phyloP scores from a whole-genome alignment of 2,329 filamentous ascomycete species.

The Cladobotryum protrusum region DNA sequence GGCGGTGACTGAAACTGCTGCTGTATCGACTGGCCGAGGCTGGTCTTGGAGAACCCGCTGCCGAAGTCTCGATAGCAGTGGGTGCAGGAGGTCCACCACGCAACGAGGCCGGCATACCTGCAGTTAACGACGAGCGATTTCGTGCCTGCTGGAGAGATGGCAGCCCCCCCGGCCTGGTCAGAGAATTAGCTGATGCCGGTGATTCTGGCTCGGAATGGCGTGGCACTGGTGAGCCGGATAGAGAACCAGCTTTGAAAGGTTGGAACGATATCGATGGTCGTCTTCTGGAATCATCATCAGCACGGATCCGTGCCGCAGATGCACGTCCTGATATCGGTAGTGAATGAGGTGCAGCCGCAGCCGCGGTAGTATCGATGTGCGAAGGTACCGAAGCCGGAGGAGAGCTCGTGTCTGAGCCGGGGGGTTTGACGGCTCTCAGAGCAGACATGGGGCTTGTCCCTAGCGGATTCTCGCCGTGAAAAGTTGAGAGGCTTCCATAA shows the following conservation, averaged over 20 bases:
- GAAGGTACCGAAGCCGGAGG: conserved; percentile 45
- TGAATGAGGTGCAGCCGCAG: conserved; percentile 44
- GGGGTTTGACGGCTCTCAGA: conserved; percentile 60
- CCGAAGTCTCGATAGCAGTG: conserved; percentile 57
- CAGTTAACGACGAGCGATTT: conserved; percentile 66
- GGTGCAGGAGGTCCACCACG: conserved; percentile 55
- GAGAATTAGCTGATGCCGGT: conserved; percentile 50
- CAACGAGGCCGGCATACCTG: conserved; percentile 68
- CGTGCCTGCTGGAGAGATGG: conserved; percentile 46
- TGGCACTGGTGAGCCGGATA: conserved; percentile 77
- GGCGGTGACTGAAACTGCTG: conserved; percentile 87
- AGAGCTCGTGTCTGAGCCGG: conserved; percentile 57
- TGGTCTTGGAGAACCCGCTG: conserved; percentile 72
- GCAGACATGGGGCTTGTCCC: conserved; percentile 83
- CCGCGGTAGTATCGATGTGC: conserved; percentile 35
- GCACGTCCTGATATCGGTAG: conserved; percentile 42
- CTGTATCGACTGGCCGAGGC: conserved; percentile 77
- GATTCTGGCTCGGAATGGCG: conserved; percentile 44
- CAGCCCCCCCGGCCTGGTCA: conserved; percentile 41
- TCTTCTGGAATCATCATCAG: conserved; percentile 52
- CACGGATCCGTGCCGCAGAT: conserved; percentile 31
- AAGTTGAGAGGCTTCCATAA: conserved; percentile 86
- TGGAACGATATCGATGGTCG: conserved; percentile 85
- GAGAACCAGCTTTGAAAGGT: conserved; percentile 90
- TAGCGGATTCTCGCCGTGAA: conserved; percentile 70